A percentile compares a stretch with the other conserved stretches of the same genome.
Conservation (phyloP, 495 filamentous ascomycete genomes). For the Hypoxylon trugodes region DNA sequence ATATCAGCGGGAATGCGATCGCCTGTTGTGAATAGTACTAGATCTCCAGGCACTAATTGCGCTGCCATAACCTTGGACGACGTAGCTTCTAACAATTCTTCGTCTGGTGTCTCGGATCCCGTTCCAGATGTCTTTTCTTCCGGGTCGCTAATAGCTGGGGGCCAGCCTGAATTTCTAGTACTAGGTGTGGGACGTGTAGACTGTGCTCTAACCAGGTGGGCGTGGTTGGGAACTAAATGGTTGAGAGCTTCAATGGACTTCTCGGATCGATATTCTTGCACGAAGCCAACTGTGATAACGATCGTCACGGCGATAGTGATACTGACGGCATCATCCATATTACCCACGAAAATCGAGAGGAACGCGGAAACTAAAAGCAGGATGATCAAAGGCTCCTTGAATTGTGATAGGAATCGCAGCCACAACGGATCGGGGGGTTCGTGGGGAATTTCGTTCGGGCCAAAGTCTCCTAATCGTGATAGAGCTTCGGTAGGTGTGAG, state of each 20-base stretch:
- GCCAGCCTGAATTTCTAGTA: slow-evolving; percentile 56
- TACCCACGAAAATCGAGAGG: slow-evolving; percentile 91
- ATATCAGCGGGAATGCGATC: slow-evolving; percentile 97
- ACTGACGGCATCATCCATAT: slow-evolving; percentile 94
- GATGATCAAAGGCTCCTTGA: slow-evolving; percentile 88
- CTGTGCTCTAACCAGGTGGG: slow-evolving; percentile 81
- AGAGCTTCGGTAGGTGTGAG: slow-evolving; percentile 82
- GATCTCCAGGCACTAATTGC: slow-evolving; percentile 88
- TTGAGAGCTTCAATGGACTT: slow-evolving; percentile 96
- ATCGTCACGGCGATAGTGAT: slow-evolving; percentile 96
- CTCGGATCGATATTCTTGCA: slow-evolving; percentile 97
- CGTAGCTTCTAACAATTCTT: slow-evolving; percentile 70
- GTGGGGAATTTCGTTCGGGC: slow-evolving; percentile 93
- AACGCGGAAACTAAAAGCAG: slow-evolving; percentile 91
- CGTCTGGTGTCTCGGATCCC: slow-evolving; percentile 50
- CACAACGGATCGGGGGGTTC: slow-evolving; percentile 93
- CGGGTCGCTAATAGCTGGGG: slow-evolving; percentile 44
- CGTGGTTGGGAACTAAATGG: slow-evolving; percentile 91
- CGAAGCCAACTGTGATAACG: slow-evolving; percentile 93
- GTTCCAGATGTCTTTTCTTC: slow-evolving; percentile 39
- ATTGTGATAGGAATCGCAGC: slow-evolving; percentile 94
- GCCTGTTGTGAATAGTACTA: slow-evolving; percentile 92
- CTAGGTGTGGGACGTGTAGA: slow-evolving; percentile 39
- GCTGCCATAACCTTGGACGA: slow-evolving; percentile 84
- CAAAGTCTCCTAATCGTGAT: slow-evolving; percentile 78